These are phyloP conservation scores for Fusarium hostae DNA, from an alignment of 2,329 filamentous ascomycete species.

Conservation along the genomic window DNA sequence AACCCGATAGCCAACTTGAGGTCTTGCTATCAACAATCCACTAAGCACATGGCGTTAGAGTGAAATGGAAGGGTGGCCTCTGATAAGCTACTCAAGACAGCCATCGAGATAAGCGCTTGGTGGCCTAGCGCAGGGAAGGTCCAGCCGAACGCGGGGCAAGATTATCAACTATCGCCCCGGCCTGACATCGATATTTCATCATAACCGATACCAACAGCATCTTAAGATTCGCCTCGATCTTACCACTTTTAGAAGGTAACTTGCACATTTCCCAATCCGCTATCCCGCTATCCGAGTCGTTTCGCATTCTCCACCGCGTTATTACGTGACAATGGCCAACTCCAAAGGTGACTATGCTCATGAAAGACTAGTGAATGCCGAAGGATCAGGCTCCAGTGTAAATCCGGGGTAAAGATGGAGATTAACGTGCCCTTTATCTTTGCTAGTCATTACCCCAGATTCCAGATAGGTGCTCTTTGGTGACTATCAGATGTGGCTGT, in stretches of 20 bases:
- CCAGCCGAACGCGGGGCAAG: not conserved
- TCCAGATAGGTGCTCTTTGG: not conserved
- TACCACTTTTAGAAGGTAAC: not conserved
- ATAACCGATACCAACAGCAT: not conserved
- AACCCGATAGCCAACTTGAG: rapidly evolving
- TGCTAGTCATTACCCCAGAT: not conserved
- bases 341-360: rapidly evolving
- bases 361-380: rapidly evolving
- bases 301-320: not conserved
- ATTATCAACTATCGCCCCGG: rapidly evolving
- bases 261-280: rapidly evolving
- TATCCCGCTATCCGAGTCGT: rapidly evolving
- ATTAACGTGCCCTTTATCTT: rapidly evolving
- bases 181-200: not conserved
- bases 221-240: not conserved
- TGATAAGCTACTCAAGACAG: not conserved
- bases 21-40: rapidly evolving
- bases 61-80: rapidly evolving
- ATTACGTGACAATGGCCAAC: not conserved
- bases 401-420: not conserved
- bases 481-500: not conserved
- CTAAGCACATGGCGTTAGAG: rapidly evolving
- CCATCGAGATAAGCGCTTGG: not conserved
- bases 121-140: not conserved
- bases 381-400: not conserved